Evolutionary conservation across 2,329 filamentous ascomycete genomes (phyloP).

Genomic region (Pyrenophora seminiperda): DNA sequence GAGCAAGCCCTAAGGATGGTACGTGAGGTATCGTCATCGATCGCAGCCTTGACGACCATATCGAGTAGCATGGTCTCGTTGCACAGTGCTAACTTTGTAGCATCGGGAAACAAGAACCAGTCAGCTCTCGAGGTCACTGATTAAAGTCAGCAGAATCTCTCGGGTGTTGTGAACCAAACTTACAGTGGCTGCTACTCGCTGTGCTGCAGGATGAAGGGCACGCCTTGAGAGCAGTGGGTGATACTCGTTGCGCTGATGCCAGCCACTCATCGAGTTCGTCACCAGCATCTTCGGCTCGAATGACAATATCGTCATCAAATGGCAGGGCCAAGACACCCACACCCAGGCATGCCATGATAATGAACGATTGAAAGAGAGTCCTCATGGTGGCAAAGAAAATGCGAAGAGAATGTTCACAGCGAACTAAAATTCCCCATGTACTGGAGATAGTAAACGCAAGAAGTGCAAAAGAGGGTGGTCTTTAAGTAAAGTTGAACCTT

Average conservation of each 20-base stretch:
- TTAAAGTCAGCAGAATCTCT: too few species aligned
- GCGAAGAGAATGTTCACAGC: too few species aligned
- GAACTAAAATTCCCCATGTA: too few species aligned
- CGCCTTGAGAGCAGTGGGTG: neutral
- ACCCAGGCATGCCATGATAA: too few species aligned
- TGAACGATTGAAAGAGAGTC: neutral
- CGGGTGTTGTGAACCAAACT: too few species aligned
- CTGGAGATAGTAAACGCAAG: too few species aligned
- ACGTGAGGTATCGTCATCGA: neutral
- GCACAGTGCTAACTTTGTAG: constrained; percentile 1
- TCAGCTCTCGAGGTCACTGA: neutral
- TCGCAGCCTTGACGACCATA: constrained; percentile 8
- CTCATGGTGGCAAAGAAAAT: too few species aligned
- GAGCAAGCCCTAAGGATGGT: neutral
- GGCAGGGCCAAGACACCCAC: neutral
- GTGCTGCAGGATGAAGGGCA: constrained; percentile 11
- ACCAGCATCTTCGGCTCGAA: neutral
- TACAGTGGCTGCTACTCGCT: too few species aligned
- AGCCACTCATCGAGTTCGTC: constrained; percentile 10
- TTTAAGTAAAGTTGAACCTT: too few species aligned
- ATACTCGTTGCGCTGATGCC: constrained; percentile 1
- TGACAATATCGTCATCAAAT: neutral
- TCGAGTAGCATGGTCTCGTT: constrained; percentile 16
- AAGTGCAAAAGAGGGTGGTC: too few species aligned
- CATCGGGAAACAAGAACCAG: constrained; percentile 12